Base-by-base conservation (phyloP, 2,329 filamentous ascomycete species). In the Monosporascus sp. region DNA sequence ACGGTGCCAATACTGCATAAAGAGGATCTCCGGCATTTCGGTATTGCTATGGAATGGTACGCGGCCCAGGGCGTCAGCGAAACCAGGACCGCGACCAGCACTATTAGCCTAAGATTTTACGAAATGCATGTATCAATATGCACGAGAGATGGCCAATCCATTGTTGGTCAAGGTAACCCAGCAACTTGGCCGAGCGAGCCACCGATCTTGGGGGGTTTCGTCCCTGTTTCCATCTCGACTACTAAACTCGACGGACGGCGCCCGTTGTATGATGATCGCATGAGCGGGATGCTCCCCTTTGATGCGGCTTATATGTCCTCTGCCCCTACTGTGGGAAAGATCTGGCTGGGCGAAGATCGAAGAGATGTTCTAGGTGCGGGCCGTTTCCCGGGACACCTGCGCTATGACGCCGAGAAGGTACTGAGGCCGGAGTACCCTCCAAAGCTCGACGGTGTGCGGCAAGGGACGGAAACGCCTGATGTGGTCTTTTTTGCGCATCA, bases 261-360 rank as follows among this genome's bases (percentile, higher is more conserved):
- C 31, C 31, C 31, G 11, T 34, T 34, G 31, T 34, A 34, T 34
- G 31, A 34, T 14, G 31, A 66, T 17, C 69, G 74, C 1, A 65
- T 77, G 4, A 72, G 69, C 27, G 74, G 74, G 6, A 59, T 75
- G 47, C 39, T 77, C 24, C 74, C 75, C 9, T 74, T 76, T 55
- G 64, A 72, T 20, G 64, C 65, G 6, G 72, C 68, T 56, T 78
- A 78, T 57, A 50, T 72, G 20, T 68, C 70, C 20, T 67, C 65
- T n/a, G 70, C 70, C 6, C 75, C 75, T 0, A 68, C 65, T 1
- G 63, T 59, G 44, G 60, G 58, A 38, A 55, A 59, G 18, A 38
- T 77, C 9, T 74, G 70, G 66, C 49, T 77, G 38, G 74, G 74
- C 17, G 70, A 74, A 52, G 68, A 74, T 51, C 65, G 74, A 20